A percentile compares a stretch with the other conserved stretches of the same genome.
Evolutionary conservation across 2,329 filamentous ascomycete genomes (phyloP).

Genomic region (Arthrobotrys iridis): DNA sequence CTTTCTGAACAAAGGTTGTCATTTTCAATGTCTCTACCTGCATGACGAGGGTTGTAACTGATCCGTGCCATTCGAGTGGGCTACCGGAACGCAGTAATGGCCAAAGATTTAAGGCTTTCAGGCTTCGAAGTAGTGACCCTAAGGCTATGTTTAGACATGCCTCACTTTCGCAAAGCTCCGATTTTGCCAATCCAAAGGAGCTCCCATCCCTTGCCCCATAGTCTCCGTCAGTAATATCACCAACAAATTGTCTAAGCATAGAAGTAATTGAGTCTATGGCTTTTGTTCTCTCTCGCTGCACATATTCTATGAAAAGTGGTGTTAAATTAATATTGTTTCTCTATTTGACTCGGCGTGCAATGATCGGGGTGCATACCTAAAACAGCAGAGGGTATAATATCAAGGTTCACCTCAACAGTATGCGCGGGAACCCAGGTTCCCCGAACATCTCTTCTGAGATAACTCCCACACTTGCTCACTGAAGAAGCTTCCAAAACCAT

Average conservation of each 20-base stretch:
- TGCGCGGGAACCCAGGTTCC: background rate
- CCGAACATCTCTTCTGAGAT: background rate
- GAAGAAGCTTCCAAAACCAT: slow-evolving; percentile 8
- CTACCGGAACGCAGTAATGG: background rate
- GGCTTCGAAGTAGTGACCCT: slow-evolving; percentile 4
- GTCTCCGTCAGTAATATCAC: background rate
- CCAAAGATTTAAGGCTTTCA: background rate
- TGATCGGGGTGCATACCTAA: background rate
- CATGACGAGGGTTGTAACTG: background rate
- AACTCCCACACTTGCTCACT: slow-evolving; percentile 12
- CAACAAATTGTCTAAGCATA: slow-evolving; percentile 12
- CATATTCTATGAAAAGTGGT: background rate
- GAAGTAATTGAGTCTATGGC: background rate
- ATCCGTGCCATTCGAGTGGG: slow-evolving; percentile 5
- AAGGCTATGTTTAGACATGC: slow-evolving; percentile 7
- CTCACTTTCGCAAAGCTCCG: background rate
- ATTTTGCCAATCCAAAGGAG: background rate
- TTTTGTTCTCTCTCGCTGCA: background rate
- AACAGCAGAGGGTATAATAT: slow-evolving; percentile 5
- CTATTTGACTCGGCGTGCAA: background rate
- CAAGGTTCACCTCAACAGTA: background rate
- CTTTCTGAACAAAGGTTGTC: background rate
- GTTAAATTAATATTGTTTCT: no score
- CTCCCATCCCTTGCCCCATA: no score
- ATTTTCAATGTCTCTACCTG: background rate